phyloP scores from a whole-genome alignment of 352 stramenopile genomes.

The Phytophthora sojae region DNA sequence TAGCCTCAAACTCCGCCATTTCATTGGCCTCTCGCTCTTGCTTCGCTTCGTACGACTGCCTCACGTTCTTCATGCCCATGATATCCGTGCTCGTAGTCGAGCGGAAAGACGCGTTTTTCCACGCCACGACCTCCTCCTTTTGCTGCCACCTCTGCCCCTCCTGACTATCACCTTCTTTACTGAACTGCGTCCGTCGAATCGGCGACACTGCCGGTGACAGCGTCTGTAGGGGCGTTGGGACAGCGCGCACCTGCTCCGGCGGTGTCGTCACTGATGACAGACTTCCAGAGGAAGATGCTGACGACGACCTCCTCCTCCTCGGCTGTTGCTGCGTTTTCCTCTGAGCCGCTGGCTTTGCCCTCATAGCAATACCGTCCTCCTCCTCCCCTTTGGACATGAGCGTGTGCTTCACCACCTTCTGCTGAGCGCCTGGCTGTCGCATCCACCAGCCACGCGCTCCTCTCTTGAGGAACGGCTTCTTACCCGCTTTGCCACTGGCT shows the following conservation, averaged over 20 bases:
- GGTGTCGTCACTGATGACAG: constrained; percentile 27
- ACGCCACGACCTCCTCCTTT: constrained; percentile 16
- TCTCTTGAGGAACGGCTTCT: constrained; percentile 79
- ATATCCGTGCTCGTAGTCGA: constrained; percentile 60
- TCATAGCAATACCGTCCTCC: constrained; percentile 6
- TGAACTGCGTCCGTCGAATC: constrained; percentile 17
- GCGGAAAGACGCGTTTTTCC: constrained; percentile 38
- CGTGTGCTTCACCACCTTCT: constrained; percentile 67
- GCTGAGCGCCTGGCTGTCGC: constrained; percentile 56
- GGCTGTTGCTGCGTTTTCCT: constrained; percentile 1
- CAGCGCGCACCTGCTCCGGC: constrained; percentile 11
- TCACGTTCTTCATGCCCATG: constrained; percentile 58
- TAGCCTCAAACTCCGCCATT: constrained; percentile 82
- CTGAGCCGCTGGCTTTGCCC: not conserved
- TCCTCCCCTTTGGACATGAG: constrained; percentile 61
- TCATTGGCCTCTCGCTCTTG: constrained; percentile 70
- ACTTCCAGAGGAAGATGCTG: constrained; percentile 19
- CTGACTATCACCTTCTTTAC: not conserved
- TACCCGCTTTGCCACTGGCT: constrained; percentile 15
- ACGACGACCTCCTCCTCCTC: not conserved
- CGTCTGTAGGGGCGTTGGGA: constrained; percentile 11
- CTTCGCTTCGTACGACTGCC: constrained; percentile 65
- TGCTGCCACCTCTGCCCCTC: constrained; percentile 1
- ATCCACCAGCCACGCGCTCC: constrained; percentile 89
- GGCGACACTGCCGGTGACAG: constrained; percentile 29